A percentile compares a stretch with the other conserved stretches of the same genome.
Conservation (phyloP, 257 asterid species). For the Scutellaria minor region DNA sequence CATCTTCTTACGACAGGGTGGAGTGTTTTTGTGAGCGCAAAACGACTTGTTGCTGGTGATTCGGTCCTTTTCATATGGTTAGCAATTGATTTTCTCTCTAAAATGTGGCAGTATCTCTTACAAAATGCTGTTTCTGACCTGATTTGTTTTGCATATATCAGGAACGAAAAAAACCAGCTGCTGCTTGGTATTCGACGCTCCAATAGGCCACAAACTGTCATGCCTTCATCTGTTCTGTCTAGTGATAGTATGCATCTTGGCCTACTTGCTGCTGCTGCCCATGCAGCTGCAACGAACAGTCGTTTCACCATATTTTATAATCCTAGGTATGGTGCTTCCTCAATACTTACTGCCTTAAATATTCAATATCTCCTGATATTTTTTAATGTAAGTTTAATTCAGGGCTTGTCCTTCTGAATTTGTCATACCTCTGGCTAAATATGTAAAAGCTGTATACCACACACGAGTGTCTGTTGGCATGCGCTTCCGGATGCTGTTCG, state of each 20-base stretch:
- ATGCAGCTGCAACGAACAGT: conserved; percentile 78
- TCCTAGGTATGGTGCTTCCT: conserved; percentile 59
- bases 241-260: conserved; percentile 94
- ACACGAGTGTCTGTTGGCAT: conserved; percentile 81
- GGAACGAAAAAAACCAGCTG: conserved; percentile 83
- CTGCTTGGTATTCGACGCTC: conserved; percentile 83
- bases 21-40: conserved; percentile 84
- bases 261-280: conserved; percentile 91
- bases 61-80: conserved; percentile 86
- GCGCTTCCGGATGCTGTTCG: conserved; percentile 85
- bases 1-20: conserved; percentile 89
- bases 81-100: background rate
- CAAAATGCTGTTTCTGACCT: background rate
- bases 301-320: conserved; percentile 79
- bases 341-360: background rate
- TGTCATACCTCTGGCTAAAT: conserved; percentile 72
- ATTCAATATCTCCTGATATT: background rate
- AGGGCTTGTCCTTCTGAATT: conserved; percentile 80
- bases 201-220: conserved; percentile 68
- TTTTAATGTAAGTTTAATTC: conserved; percentile 33
- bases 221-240: conserved; percentile 83
- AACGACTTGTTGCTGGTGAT: conserved; percentile 86
- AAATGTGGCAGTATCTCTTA: background rate
- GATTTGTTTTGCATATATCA: conserved; percentile 26
- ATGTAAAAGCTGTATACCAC: conserved; percentile 67